Base-by-base conservation (phyloP, 768 basidiomycete species). In the Tylopilus vinaceipallidus region DNA sequence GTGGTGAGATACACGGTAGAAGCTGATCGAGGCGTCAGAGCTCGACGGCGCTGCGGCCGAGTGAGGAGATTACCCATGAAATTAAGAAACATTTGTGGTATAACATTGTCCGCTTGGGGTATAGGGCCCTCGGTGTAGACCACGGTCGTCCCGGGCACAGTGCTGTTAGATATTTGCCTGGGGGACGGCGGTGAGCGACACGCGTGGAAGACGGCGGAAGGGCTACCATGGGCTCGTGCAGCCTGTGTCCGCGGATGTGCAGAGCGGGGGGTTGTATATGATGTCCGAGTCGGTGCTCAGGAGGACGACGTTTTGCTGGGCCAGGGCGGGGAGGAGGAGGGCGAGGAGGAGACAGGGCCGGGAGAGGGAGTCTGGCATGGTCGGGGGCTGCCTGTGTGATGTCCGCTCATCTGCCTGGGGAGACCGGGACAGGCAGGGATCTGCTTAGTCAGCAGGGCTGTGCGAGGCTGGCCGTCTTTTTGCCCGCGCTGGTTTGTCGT, bases 11-110 rank as follows among this genome's bases (percentile, higher is more conserved):
- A 75, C 6, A 80, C 58, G 4, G 68, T 62, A 9, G 73, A 75
- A n/a, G 75, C 79, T 79, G 49, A 33, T 40, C 0, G 24, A 5
- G 14, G 16, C 22, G 19, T 65, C 35, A 63, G 50, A 30, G 13
- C 23, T 33, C 11, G 42, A 37, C 11, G 19, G 13, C 9, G 11
- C 26, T n/a, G n/a, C n/a, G 14, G 17, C n/a, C 42, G 13, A 29
- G 37, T 2, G 14, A 29, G 19, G 5, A n/a, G 19, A 39, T 46
- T 55, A 80, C 82, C 82, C 69, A 70, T 71, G 65, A 82, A 80
- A 27, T 67, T 70, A 47, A 84, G 60, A 57, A 82, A 83, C 68
- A 83, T 69, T 50, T 83, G 82, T 2, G 81, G 82, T 49, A 80
- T 63, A 33, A 79, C 71, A 47, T 74, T 63, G 19, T 62, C 71